phyloP scores from a whole-genome alignment of 768 basidiomycete species.

The Lentinula lateritia region DNA sequence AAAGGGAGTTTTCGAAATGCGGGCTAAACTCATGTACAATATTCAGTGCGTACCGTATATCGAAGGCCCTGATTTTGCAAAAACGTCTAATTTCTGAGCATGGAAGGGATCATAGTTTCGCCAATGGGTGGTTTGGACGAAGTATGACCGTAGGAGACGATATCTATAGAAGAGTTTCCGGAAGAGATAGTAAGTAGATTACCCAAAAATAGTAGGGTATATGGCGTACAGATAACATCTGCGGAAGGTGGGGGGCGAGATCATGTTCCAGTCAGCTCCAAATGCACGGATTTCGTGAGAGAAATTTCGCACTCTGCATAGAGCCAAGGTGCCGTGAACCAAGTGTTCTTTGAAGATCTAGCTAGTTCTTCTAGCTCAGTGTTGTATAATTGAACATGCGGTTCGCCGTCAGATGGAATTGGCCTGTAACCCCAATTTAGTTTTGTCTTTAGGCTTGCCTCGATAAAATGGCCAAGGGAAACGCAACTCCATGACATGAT shows the following conservation, averaged over 20 bases:
- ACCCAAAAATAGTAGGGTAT: neutral
- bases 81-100: conserved; percentile 73
- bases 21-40: neutral
- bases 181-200: conserved; percentile 3
- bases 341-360: conserved; percentile 51
- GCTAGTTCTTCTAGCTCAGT: conserved; percentile 52
- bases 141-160: conserved; percentile 72
- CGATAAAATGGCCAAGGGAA: neutral
- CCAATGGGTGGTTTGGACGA: conserved; percentile 68
- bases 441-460: neutral
- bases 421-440: conserved; percentile 32
- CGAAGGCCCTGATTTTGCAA: conserved; percentile 70
- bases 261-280: neutral
- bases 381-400: conserved; percentile 74
- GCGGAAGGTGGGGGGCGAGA: neutral
- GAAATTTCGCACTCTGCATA: conserved; percentile 74
- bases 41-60: conserved; percentile 57
- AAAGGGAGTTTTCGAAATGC: too few relatives aligned
- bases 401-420: conserved; percentile 72
- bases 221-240: conserved; percentile 69
- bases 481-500: conserved; percentile 61
- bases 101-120: conserved; percentile 77
- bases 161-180: conserved; percentile 47
- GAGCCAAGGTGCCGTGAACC: conserved; percentile 96
- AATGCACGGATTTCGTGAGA: neutral